phyloP scores from a whole-genome alignment of 139 green algal genomes.

The Chlamydomonas sphaeroides region DNA sequence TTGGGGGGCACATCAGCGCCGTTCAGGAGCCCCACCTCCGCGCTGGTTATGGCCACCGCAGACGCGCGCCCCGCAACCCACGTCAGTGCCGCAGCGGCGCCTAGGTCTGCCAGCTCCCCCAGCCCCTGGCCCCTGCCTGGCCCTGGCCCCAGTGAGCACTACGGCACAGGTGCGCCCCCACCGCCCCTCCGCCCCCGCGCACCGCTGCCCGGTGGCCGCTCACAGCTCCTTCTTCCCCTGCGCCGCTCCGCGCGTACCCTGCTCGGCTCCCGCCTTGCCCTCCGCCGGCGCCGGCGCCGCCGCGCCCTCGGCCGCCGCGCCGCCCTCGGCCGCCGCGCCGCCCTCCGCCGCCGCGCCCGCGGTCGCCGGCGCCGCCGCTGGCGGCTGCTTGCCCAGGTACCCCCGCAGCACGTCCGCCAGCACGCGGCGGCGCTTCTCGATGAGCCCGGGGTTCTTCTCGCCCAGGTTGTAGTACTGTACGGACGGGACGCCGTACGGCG shows the following conservation, averaged over 20 bases:
- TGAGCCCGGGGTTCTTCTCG: conserved; percentile 69
- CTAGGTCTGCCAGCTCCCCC: too few relatives aligned
- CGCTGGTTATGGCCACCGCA: too few relatives aligned
- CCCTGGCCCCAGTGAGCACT: too few relatives aligned
- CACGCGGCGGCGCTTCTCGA: conserved; percentile 38
- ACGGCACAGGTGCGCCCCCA: too few relatives aligned
- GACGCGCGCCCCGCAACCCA: too few relatives aligned
- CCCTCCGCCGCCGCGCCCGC: background rate
- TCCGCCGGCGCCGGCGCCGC: background rate
- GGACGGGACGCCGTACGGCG: too few relatives aligned
- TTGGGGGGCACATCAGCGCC: too few relatives aligned
- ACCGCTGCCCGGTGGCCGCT: background rate
- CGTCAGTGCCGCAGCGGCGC: too few relatives aligned
- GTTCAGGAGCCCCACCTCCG: too few relatives aligned
- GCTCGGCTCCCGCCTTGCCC: background rate
- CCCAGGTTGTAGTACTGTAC: conserved; percentile 95
- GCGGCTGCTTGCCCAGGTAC: conserved; percentile 22
- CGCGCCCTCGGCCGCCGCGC: background rate
- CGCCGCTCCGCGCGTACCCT: too few relatives aligned
- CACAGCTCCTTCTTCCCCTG: conserved; percentile 1
- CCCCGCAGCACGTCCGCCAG: conserved; percentile 40
- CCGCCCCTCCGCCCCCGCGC: too few relatives aligned
- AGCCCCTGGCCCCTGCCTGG: too few relatives aligned
- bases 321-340: background rate
- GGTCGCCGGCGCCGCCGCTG: background rate